phyloP scores from a whole-genome alignment of 352 stramenopile species.

The Albugo candida region DNA sequence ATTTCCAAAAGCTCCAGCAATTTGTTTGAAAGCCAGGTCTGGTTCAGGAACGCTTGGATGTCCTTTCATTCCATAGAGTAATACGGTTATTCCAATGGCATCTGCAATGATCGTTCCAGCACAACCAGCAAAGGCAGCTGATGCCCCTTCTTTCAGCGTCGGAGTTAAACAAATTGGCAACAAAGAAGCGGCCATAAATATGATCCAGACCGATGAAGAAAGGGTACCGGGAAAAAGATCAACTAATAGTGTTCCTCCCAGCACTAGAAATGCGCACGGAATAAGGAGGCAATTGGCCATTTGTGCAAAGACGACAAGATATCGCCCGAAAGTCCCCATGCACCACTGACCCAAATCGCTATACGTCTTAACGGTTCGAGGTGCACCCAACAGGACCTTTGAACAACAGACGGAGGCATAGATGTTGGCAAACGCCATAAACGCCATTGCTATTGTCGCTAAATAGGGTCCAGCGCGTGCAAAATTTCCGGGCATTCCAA shows the following conservation, averaged over 20 bases:
- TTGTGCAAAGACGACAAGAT: conserved; percentile 29
- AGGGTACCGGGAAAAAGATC: conserved; percentile 29
- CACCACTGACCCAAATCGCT: conserved; percentile 37
- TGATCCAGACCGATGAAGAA: conserved; percentile 29
- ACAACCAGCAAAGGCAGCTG: conserved; percentile 31
- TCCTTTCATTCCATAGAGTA: conserved; percentile 31
- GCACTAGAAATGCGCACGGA: conserved; percentile 34
- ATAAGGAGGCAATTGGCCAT: conserved; percentile 34
- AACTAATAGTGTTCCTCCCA: conserved; percentile 26
- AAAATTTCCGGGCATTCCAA: conserved; percentile 54
- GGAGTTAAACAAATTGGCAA: conserved; percentile 30
- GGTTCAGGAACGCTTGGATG: conserved; percentile 23
- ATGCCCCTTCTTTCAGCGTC: conserved; percentile 41
- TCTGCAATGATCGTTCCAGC: conserved; percentile 40
- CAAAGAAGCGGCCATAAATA: conserved; percentile 32
- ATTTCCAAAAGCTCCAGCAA: conserved; percentile 36
- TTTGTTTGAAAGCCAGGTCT: conserved; percentile 25
- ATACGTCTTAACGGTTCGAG: conserved; percentile 29
- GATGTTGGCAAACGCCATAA: conserved; percentile 51
- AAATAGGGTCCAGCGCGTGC: conserved; percentile 29
- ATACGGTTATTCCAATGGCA: conserved; percentile 21
- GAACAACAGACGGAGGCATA: conserved; percentile 34
- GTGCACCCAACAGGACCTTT: conserved; percentile 35
- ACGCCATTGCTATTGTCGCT: conserved; percentile 23
- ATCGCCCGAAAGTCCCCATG: conserved; percentile 27